Evolutionary conservation across 140 eudicot genomes (phyloP).

Genomic region (Senecio squalidus): DNA sequence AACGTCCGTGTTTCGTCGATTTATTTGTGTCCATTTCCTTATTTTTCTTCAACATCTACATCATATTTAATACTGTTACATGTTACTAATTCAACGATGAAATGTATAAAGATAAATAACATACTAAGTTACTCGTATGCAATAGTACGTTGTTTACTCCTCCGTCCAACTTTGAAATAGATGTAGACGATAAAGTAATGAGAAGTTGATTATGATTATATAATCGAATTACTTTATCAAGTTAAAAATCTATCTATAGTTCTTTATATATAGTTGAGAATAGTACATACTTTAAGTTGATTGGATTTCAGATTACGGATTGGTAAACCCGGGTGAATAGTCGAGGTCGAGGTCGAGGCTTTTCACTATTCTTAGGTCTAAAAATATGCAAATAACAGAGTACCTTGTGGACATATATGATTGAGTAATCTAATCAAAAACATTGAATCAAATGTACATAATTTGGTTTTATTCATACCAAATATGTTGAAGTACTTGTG

Average conservation of each 20-base stretch:
- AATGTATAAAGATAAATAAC: no score
- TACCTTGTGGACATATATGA: conserved; percentile 33
- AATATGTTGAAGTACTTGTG: conserved; percentile 24
- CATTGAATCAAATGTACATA: conserved; percentile 32
- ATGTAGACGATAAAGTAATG: no score
- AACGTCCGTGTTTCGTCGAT: neutral
- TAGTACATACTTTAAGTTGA: neutral
- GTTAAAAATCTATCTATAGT: no score
- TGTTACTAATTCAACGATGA: no score
- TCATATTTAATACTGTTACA: neutral
- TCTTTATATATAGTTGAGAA: no score
- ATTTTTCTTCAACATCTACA: neutral
- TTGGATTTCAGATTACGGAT: neutral
- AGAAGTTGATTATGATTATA: no score
- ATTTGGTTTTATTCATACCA: conserved; percentile 35
- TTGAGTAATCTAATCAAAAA: conserved; percentile 36
- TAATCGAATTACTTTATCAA: no score
- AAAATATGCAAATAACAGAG: conserved; percentile 25
- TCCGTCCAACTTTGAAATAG: no score
- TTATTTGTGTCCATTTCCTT: neutral
- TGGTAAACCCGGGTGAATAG: conserved; percentile 22
- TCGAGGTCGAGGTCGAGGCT: conserved; percentile 22
- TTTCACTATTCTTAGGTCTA: conserved; percentile 33
- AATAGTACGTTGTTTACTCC: no score
- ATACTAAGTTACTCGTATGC: no score